Evolutionary conservation across 805 yeast genomes (phyloP).

Genomic region (Myxozyma monticola): DNA sequence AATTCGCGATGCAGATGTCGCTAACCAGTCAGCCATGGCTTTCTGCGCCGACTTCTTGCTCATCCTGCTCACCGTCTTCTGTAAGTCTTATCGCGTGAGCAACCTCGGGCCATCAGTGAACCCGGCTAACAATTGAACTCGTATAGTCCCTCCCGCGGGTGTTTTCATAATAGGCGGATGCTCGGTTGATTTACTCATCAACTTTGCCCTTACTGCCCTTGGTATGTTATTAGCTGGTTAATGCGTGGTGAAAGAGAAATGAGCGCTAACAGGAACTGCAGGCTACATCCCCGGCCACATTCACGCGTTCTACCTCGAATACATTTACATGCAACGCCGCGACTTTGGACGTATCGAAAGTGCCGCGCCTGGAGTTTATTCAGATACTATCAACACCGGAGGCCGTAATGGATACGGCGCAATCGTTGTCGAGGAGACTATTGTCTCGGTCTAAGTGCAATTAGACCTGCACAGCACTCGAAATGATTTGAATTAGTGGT

Average conservation of each 20-base stretch:
- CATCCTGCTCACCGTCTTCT: slow-evolving; percentile 19
- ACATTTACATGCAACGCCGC: slow-evolving; percentile 26
- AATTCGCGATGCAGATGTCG: slow-evolving; percentile 12
- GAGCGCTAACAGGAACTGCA: background rate
- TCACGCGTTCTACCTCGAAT: slow-evolving; percentile 29
- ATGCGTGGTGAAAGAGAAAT: background rate
- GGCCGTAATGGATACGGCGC: slow-evolving; percentile 30
- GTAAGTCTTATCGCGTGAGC: slow-evolving; percentile 5
- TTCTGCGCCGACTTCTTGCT: slow-evolving; percentile 36
- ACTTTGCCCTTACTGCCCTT: slow-evolving; percentile 56
- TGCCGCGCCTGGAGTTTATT: slow-evolving; percentile 29
- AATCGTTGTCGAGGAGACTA: slow-evolving; percentile 21
- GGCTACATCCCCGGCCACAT: slow-evolving; percentile 62
- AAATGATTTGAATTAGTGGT: no score
- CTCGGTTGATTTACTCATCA: slow-evolving; percentile 53
- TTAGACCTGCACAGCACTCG: no score
- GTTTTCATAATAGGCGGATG: slow-evolving; percentile 38
- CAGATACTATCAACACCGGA: slow-evolving; percentile 27
- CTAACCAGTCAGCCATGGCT: slow-evolving; percentile 15
- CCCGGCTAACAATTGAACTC: background rate
- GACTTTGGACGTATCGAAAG: slow-evolving; percentile 17
- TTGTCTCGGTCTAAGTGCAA: no score
- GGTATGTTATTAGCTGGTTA: slow-evolving; percentile 4
- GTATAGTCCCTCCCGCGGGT: slow-evolving; percentile 28
- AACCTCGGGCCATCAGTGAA: no score